Evolutionary conservation across 768 basidiomycete species (phyloP), one percentile per base, ranked within the genome.

Genomic region (Psilocybe sp.): DNA sequence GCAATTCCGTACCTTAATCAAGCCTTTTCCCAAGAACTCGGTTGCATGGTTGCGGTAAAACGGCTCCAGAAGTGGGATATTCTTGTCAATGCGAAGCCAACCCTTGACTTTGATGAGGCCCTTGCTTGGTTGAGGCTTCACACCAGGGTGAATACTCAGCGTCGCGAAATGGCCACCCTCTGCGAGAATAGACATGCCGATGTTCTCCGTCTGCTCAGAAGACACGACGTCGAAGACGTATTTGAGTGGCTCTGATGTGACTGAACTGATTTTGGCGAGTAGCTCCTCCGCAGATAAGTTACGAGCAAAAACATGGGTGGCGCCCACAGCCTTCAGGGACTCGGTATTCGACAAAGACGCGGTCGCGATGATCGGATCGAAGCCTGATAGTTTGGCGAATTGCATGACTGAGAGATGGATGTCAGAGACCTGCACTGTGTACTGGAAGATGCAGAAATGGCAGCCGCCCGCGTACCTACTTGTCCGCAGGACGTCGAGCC

Each of bases 401-500:
- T 77, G 75, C 28, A 65, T 57, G 4, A 47, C 64, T 65, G 50
- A 31, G 11, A 7, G 7, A 28, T 28, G n/a, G n/a, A n/a, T 28
- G 7, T 28, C 3, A 28, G 23, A 9, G 1, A 35, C 23, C 5
- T 1, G n/a, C n/a, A n/a, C 14, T 40, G 16, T 46, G 43, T 33
- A 13, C 11, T 16, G 4, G 4, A 8, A 23, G 1, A 6, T 3
- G 4, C 11, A 41, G 9, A n/a, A 9, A 14, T 11, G 13, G 16
- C 16, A 43, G 19, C 16, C 10, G 15, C 13, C 47, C 44, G 51
- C 54, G 35, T 31, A 74, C 78, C 75, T 23, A 65, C 72, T 67
- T 79, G 76, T 40, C 79, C 78, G 2, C 78, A 73, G 36, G 75
- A 77, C 35, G 71, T 70, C 20, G 70, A 57, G 5, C 78, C 78